phyloP scores from a whole-genome alignment of 495 filamentous ascomycete species.

The Daldinia loculata region DNA sequence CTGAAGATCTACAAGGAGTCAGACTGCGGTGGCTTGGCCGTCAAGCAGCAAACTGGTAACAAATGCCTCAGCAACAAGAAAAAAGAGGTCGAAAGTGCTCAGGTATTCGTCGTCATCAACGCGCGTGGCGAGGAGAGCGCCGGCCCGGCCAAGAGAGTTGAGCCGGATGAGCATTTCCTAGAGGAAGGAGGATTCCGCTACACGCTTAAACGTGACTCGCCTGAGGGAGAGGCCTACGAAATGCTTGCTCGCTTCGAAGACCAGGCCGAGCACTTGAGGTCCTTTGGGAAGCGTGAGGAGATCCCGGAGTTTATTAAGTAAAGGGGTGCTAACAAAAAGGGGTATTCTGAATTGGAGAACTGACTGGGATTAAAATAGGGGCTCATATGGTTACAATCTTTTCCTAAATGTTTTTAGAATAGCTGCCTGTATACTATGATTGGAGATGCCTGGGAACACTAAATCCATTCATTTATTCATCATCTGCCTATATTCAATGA shows the following conservation, averaged over 20 bases:
- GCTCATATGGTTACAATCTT: no score
- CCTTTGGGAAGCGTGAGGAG: slow-evolving; percentile 4
- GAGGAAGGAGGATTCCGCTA: slow-evolving; percentile 1
- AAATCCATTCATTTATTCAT: no score
- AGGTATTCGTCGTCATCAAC: slow-evolving; percentile 9
- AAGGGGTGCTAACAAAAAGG: not conserved
- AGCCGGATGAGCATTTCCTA: slow-evolving; percentile 7
- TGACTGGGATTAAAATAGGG: no score
- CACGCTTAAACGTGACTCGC: slow-evolving; percentile 2
- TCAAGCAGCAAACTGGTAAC: slow-evolving; percentile 5
- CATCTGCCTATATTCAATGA: no score
- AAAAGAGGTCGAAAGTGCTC: not conserved
- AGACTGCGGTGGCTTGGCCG: not conserved
- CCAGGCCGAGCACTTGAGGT: not conserved
- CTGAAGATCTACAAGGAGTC: slow-evolving; percentile 7
- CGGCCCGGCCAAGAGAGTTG: not conserved
- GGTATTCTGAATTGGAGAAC: not conserved
- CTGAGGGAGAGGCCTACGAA: slow-evolving; percentile 1
- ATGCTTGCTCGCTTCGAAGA: not conserved
- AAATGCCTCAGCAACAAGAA: slow-evolving; percentile 7
- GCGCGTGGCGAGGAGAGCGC: not conserved
- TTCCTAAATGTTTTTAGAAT: no score
- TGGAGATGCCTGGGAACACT: no score
- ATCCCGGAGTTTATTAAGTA: not conserved
- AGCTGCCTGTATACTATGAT: no score